Base-by-base conservation (phyloP, 495 filamentous ascomycete species). In the Aspergillus biplanus region DNA sequence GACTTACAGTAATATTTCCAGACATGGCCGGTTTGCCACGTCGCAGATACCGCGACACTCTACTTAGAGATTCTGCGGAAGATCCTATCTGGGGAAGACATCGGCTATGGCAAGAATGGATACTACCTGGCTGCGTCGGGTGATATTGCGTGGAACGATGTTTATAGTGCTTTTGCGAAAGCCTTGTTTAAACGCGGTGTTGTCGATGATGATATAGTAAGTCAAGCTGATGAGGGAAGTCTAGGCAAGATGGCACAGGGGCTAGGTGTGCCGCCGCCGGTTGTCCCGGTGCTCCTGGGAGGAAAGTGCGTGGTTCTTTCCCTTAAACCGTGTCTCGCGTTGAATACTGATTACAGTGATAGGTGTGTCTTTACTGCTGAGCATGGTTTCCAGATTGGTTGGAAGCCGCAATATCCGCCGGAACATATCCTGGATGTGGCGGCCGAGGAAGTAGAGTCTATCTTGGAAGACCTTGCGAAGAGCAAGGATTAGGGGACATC, bases 111-210 rank as follows among this genome's bases (percentile, higher is more conserved):
- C 0, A 76, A 75, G 65, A 71, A 74, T 12, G 82, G 82, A 0
- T 85, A 80, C 59, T 85, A 78, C 62, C 75, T 85, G n/a, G 81
- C 78, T 12, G 60, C 81, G 1, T 68, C 78, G 6, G 82, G 82
- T 8, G 73, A 61, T 9, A 67, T 85, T 13, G 64, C 71, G 1
- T 85, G 82, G 82, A 68, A 80, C 37, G 77, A 83, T 55, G 33
- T 85, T 2, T 84, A 83, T 56, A 55, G 31, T 4, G 71, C 78
- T 7, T 70, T 84, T 58, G 80, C 74, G 0, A 65, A 63, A 11
- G 69, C 69, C 7, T 63, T 85, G 8, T 73, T 69, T 2, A 77
- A 79, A 53, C 74, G 75, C 6, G 62, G 65, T 4, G 56, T 75
- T 13, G 64, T 83, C 7, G 71, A 67, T 11, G 73, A 77, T 56